phyloP scores from a whole-genome alignment of 179 eudicot species.

The Spinacia oleracea region DNA sequence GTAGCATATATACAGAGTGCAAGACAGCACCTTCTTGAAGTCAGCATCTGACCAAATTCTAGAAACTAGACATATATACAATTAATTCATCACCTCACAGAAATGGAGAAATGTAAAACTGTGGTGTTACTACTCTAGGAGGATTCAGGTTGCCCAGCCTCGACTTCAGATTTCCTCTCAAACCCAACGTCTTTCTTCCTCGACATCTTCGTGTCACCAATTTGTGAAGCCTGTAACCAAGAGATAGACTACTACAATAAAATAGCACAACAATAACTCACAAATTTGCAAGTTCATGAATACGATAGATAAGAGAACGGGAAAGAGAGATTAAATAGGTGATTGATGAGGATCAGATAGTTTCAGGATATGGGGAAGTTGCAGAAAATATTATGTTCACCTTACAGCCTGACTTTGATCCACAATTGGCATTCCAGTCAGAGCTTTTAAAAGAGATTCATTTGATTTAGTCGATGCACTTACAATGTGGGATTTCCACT shows the following conservation, averaged over 20 bases:
- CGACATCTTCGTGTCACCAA: conserved; percentile 39
- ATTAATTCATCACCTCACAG: conserved; percentile 10
- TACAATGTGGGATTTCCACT: conserved; percentile 93
- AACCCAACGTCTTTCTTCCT: conserved; percentile 33
- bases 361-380: conserved; percentile 10
- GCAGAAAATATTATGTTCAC: conserved; percentile 20
- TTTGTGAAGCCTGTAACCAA: conserved; percentile 51
- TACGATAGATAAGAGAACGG: neutral
- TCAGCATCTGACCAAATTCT: neutral
- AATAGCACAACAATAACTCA: neutral
- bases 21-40: neutral
- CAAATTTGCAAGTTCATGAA: neutral
- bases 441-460: conserved; percentile 17
- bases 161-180: conserved; percentile 19
- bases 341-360: neutral
- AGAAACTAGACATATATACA: conserved; percentile 22
- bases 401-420: conserved; percentile 22
- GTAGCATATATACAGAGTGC: neutral
- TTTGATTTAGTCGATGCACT: conserved; percentile 33
- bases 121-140: conserved; percentile 13
- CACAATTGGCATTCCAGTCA: conserved; percentile 24
- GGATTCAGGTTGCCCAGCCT: conserved; percentile 15
- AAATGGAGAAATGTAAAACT: conserved; percentile 1
- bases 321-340: neutral
- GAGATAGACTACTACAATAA: neutral